Evolutionary conservation across 208 protist genomes (phyloP).

Genomic region (Perkinsela sp.): DNA sequence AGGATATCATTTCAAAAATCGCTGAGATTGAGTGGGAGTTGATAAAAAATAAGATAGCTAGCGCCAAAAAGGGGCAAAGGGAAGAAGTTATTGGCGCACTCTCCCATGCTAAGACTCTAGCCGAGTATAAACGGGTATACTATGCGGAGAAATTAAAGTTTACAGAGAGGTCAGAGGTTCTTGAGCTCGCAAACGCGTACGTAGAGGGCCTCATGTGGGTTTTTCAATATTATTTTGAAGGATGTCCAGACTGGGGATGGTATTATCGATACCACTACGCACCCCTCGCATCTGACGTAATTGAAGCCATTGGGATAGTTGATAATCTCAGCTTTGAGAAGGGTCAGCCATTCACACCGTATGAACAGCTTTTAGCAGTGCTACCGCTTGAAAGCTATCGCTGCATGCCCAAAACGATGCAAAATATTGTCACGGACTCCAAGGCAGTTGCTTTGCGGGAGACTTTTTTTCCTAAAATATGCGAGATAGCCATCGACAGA

Average conservation of each 20-base stretch:
- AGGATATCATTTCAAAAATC: constrained; percentile 32
- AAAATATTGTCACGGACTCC: background rate
- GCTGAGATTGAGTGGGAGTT: constrained; percentile 36
- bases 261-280: constrained; percentile 71
- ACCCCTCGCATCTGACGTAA: constrained; percentile 59
- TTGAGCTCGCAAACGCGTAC: constrained; percentile 31
- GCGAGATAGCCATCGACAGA: constrained; percentile 32
- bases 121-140: constrained; percentile 46
- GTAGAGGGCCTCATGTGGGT: constrained; percentile 61
- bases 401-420: constrained; percentile 21
- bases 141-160: constrained; percentile 56
- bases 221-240: constrained; percentile 55
- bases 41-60: background rate
- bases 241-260: constrained; percentile 61
- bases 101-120: constrained; percentile 11
- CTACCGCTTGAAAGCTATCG: constrained; percentile 74
- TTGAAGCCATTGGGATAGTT: constrained; percentile 29
- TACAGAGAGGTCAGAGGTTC: constrained; percentile 25
- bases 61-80: background rate
- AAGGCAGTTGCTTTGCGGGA: background rate
- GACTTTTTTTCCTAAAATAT: background rate
- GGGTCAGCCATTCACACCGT: constrained; percentile 45
- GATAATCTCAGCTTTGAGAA: constrained; percentile 18
- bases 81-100: background rate
- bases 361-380: constrained; percentile 90